These are phyloP conservation scores for Rhodotorula babjevae DNA, from an alignment of 768 basidiomycete species.

Conservation along the genomic window DNA sequence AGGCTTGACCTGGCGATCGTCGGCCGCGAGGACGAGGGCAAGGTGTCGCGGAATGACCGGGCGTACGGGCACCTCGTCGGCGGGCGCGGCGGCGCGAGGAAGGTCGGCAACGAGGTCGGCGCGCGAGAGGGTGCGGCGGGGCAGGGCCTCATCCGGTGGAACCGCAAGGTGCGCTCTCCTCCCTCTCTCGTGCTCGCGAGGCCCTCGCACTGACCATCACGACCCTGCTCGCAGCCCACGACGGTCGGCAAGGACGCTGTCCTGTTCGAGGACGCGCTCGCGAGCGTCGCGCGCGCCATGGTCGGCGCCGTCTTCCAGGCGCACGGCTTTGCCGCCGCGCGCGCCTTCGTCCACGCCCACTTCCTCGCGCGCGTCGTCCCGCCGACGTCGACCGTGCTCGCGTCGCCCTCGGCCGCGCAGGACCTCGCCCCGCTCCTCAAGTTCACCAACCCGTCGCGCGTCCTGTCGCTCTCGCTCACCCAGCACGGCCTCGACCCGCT, in stretches of 20 bases:
- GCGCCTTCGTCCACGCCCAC: constrained; percentile 79
- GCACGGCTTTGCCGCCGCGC: constrained; percentile 69
- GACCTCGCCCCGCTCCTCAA: constrained; percentile 75
- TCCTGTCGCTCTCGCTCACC: constrained; percentile 65
- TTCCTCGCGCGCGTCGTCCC: constrained; percentile 77
- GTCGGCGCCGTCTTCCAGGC: constrained; percentile 84
- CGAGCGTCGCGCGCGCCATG: constrained; percentile 77
- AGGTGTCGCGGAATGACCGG: constrained; percentile 23
- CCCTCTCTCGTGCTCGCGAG: background rate
- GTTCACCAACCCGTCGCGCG: constrained; percentile 74
- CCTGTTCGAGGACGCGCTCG: constrained; percentile 80
- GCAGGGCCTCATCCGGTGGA: constrained; percentile 71
- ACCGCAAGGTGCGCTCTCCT: constrained; percentile 59
- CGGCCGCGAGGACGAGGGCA: constrained; percentile 24
- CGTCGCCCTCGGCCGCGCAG: constrained; percentile 80
- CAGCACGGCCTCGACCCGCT: constrained; percentile 55
- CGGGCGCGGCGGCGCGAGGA: constrained; percentile 38
- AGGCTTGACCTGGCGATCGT: constrained; percentile 27
- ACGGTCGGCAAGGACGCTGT: constrained; percentile 28
- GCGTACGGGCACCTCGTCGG: constrained; percentile 39
- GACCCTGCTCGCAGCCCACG: constrained; percentile 33
- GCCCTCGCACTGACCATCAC: no score
- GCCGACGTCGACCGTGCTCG: constrained; percentile 74
- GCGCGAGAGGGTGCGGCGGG: constrained; percentile 56
- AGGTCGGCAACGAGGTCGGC: constrained; percentile 21